Conservation (phyloP, 2,329 filamentous ascomycete genomes). For the Diaporthe velutina region DNA sequence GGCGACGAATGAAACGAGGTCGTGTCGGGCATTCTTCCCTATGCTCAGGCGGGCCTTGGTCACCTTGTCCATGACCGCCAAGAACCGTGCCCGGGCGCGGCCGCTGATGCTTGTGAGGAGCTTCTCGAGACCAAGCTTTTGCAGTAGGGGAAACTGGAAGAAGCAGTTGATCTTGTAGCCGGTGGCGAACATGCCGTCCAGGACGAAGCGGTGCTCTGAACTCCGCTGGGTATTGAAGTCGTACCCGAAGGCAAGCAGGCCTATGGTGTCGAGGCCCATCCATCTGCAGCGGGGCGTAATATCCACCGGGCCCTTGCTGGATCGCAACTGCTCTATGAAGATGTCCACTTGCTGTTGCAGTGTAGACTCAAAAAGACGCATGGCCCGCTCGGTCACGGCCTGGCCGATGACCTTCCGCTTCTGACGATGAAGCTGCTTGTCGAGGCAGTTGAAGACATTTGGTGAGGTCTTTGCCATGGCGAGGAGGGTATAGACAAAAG, state of each 20-base stretch:
- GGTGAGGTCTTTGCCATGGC: neutral
- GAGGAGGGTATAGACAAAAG: neutral
- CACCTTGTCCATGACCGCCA: neutral
- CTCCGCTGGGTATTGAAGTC: neutral
- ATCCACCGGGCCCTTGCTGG: neutral
- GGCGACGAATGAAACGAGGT: neutral
- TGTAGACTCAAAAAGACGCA: constrained; percentile 2
- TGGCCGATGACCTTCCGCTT: constrained; percentile 17
- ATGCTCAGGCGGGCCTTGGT: neutral
- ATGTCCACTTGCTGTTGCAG: constrained; percentile 15
- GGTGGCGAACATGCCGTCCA: neutral
- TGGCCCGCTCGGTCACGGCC: constrained; percentile 6
- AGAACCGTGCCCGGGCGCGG: neutral
- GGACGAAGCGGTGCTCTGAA: neutral
- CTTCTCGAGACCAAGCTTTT: neutral
- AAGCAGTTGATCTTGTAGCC: neutral
- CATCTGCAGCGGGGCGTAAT: neutral
- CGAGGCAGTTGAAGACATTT: neutral
- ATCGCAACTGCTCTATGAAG: neutral
- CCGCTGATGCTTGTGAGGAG: neutral
- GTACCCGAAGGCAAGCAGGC: constrained; percentile 4
- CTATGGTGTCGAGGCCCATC: neutral
- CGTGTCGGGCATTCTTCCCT: neutral
- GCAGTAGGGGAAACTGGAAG: neutral
- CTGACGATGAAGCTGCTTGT: neutral